Conservation (phyloP, 345 rosid species). For the Melaleuca quinquenervia region DNA sequence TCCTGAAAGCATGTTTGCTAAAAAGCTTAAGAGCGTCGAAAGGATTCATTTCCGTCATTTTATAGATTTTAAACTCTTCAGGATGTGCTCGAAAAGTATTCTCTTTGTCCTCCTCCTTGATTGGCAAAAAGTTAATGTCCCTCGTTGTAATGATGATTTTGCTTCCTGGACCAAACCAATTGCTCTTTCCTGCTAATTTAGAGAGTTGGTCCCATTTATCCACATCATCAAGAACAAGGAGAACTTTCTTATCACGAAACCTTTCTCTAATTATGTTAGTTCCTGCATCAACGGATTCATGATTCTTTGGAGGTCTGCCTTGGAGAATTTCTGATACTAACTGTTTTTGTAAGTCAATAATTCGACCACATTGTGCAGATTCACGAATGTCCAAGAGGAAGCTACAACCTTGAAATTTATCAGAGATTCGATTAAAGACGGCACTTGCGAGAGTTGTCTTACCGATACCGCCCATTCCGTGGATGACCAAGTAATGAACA, state of each 20-base stretch:
- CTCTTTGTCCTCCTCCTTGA: neutral
- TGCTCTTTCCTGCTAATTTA: neutral
- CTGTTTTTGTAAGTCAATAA: neutral
- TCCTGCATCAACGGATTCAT: neutral
- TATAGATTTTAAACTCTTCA: neutral
- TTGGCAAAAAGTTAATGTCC: neutral
- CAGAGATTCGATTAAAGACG: neutral
- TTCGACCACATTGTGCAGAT: neutral
- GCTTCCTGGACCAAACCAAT: neutral
- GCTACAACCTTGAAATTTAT: neutral
- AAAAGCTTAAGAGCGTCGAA: accelerated
- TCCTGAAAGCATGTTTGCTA: neutral
- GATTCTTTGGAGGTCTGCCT: neutral
- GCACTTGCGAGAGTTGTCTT: neutral
- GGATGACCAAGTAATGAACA: neutral
- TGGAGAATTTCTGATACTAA: neutral
- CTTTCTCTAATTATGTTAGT: neutral
- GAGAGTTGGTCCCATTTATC: neutral
- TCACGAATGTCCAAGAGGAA: neutral
- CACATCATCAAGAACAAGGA: neutral
- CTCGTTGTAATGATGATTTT: neutral
- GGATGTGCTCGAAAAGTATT: neutral
- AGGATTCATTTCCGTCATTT: neutral
- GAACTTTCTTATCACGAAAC: neutral
- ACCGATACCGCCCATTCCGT: neutral